phyloP scores from a whole-genome alignment of 2,329 filamentous ascomycete genomes.

The Claviceps cyperi region DNA sequence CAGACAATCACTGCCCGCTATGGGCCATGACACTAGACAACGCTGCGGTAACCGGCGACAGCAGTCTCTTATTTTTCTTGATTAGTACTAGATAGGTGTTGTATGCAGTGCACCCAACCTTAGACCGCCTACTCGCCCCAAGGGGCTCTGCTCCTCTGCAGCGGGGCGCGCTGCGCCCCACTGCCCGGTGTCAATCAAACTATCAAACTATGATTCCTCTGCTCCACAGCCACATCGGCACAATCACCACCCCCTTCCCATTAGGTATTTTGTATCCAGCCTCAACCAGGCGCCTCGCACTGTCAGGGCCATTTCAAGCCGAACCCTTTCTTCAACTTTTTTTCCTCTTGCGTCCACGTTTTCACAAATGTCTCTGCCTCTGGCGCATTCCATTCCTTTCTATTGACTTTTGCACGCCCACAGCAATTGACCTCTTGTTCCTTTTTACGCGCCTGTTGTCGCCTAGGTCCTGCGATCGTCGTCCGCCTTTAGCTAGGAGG shows the following conservation, averaged over 20 bases:
- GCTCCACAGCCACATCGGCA: not conserved
- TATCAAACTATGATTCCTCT: too few species aligned
- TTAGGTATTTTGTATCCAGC: not conserved
- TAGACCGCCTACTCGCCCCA: too few species aligned
- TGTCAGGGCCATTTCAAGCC: not conserved
- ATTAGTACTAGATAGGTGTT: too few species aligned
- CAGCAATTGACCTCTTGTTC: not conserved
- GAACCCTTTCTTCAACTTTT: not conserved
- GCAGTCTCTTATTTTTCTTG: too few species aligned
- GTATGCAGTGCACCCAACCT: too few species aligned
- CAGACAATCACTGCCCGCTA: too few species aligned
- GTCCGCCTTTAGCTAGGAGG: not conserved
- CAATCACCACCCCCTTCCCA: not conserved
- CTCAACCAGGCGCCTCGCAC: not conserved
- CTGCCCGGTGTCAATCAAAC: too few species aligned
- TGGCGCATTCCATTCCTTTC: constrained; percentile 4
- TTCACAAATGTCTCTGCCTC: constrained; percentile 1
- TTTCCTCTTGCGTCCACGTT: not conserved
- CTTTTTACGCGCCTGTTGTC: not conserved
- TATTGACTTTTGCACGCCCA: not conserved
- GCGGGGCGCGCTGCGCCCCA: too few species aligned
- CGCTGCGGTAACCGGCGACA: too few species aligned
- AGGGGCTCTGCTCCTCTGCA: too few species aligned
- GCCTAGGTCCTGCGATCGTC: not conserved
- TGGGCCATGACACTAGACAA: too few species aligned